Conservation (phyloP, 371 early-diverging fungal species). For the Chytridium lagenaria region DNA sequence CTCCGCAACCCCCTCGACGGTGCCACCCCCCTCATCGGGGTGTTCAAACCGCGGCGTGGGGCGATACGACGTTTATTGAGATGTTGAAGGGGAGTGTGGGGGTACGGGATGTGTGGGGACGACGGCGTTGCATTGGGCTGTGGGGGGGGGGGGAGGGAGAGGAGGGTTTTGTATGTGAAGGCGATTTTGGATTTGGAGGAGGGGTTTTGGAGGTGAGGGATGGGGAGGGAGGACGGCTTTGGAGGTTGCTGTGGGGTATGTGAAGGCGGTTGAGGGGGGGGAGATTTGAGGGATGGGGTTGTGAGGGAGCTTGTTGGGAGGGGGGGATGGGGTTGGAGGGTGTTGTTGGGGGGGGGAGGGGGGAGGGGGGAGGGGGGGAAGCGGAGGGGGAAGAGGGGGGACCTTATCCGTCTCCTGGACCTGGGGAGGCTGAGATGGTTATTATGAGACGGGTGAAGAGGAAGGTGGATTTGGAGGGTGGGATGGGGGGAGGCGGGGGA, state of each 20-base stretch:
- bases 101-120: not conserved
- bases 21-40: not conserved
- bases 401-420: not conserved
- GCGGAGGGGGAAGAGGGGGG: not conserved
- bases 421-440: not conserved
- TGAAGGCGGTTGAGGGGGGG: not conserved
- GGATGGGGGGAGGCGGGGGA: not conserved
- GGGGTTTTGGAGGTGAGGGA: not conserved
- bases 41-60: not conserved
- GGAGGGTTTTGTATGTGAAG: not conserved
- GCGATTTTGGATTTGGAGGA: not conserved
- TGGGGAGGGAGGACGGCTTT: not conserved
- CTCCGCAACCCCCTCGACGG: not conserved
- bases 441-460: not conserved
- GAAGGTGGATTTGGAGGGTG: not conserved
- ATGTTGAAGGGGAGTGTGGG: not conserved
- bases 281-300: not conserved
- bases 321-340: not conserved
- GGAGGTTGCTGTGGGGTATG: not conserved
- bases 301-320: not conserved
- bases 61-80: not conserved
- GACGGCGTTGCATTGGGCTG: not conserved
- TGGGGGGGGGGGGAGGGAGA: not conserved
- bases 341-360: not conserved
- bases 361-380: not conserved